Evolutionary conservation across 2,329 filamentous ascomycete species (phyloP), one percentile per base, ranked within the genome.

Genomic region (Penicillium digitatum): DNA sequence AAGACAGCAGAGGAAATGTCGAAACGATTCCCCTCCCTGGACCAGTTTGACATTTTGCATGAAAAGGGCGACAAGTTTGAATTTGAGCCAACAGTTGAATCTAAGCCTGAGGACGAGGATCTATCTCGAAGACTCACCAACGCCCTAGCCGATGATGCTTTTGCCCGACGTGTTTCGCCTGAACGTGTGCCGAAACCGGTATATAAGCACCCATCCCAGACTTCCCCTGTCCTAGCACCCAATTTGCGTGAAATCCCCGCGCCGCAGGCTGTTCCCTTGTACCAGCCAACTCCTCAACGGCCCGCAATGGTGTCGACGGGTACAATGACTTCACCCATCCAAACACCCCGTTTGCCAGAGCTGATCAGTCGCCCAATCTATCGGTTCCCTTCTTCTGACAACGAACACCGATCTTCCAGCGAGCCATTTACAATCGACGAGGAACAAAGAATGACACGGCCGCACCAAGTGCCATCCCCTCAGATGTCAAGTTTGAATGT

Each of bases 21-120:
- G 0, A 82, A 85, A 27, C 84, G 88, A 49, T 99, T 96, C 63
- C 94, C 94, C 0, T 92, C 90, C 6, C 79, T 99, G 24, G 92
- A 97, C 66, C 90, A 97, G 63, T 99, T 99, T 68, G 87, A 93
- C 3, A 78, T 99, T 18, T 77, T 96, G 42, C 90, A 95, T 63
- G 91, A 97, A 59, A 84, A 89, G 58, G 88, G 89, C 3, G 76
- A 84, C 57, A 92, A 90, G 56, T 96, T 96, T 65, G 87, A 93
- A 52, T 96, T 96, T 69, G 87, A 89, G 56, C 73, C 78, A 40
- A 68, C 79, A 14, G 70, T 79, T n/a, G 74, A 78, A 11, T 73
- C 75, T 11, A 73, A 74, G 29, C 51, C 66, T 2, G 60, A 73
- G 38, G 73, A 82, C 29, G 79, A 80, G 18, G 78, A 81, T 50